Evolutionary conservation across 2,329 filamentous ascomycete genomes (phyloP).

Genomic region (Epichloe elymi): DNA sequence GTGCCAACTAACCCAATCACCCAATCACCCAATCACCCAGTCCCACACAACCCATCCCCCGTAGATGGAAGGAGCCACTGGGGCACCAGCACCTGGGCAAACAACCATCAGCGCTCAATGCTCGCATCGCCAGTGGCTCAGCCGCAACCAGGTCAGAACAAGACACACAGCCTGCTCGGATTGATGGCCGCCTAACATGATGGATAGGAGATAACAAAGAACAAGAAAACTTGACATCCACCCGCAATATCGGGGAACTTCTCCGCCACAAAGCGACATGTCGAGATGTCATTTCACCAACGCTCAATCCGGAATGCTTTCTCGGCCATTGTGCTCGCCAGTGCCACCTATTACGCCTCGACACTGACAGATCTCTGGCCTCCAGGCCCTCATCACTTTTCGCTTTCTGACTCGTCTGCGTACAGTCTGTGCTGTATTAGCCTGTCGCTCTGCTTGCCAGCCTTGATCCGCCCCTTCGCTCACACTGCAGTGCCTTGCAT

Average conservation of each 20-base stretch:
- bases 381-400: background rate
- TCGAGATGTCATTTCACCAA: background rate
- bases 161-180: background rate
- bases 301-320: background rate
- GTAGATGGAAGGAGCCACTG: background rate
- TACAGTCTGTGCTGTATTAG: background rate
- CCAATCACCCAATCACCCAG: too few species aligned
- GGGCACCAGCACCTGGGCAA: background rate
- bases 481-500: slow-evolving; percentile 10
- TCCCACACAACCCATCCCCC: background rate
- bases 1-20: too few species aligned
- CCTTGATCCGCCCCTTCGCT: background rate
- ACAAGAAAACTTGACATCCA: background rate
- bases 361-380: background rate
- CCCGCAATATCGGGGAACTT: background rate
- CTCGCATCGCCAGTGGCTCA: too few species aligned
- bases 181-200: background rate
- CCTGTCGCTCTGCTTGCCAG: background rate
- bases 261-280: slow-evolving; percentile 1
- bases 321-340: slow-evolving; percentile 4
- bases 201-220: background rate
- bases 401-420: background rate
- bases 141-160: too few species aligned
- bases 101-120: too few species aligned
- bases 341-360: background rate